Percentiles rank a stretch among this genome's conserved stretches.
Evolutionary conservation across 176 grass and related monocot species (phyloP).

Genomic region (Olyra latifolia): DNA sequence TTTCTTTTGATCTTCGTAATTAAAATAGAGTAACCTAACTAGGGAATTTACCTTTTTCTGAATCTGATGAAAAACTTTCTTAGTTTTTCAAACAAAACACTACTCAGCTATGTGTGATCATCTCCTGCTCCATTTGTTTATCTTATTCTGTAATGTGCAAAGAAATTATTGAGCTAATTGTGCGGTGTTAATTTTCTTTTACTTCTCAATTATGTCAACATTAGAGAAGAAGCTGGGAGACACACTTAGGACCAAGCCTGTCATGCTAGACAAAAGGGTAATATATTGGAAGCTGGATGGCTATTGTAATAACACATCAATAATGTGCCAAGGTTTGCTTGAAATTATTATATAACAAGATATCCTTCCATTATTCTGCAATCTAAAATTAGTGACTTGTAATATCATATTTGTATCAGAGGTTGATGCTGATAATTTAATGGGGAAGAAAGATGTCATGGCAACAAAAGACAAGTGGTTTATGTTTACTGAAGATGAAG

Average conservation of each 20-base stretch:
- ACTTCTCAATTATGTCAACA: conserved; percentile 32
- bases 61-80: background rate
- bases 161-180: background rate
- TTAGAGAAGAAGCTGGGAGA: conserved; percentile 40
- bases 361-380: conserved; percentile 15
- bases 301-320: conserved; percentile 28
- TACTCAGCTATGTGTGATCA: background rate
- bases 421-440: conserved; percentile 21
- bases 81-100: background rate
- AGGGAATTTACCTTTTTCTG: too few relatives aligned
- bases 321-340: conserved; percentile 48
- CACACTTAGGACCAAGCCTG: conserved; percentile 52
- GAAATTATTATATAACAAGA: background rate
- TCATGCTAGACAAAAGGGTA: conserved; percentile 32
- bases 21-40: background rate
- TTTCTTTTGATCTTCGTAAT: conserved; percentile 3
- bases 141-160: conserved; percentile 1
- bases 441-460: background rate
- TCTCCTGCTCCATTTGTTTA: background rate
- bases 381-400: conserved; percentile 20
- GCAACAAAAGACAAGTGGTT: conserved; percentile 37
- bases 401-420: conserved; percentile 37
- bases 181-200: conserved; percentile 8
- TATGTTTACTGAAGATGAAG: conserved; percentile 42
- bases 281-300: conserved; percentile 49